phyloP scores from a whole-genome alignment of 345 rosid species.

The Eucalyptus curtisii region DNA sequence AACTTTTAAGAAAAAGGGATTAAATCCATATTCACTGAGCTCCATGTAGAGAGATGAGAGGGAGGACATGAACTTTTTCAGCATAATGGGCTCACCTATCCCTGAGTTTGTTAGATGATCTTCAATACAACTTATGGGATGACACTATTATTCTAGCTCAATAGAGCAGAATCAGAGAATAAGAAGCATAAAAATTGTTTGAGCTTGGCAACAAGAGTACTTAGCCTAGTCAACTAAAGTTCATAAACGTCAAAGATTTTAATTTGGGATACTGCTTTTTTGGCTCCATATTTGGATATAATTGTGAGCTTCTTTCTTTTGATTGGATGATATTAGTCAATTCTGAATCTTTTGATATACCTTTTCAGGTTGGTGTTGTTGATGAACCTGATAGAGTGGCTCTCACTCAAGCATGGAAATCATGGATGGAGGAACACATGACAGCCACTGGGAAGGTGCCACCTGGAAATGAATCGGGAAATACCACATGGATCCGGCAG shows the following conservation, averaged over 20 bases:
- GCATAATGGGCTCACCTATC: neutral
- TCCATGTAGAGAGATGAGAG: neutral
- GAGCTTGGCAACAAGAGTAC: neutral
- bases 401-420: constrained; percentile 85
- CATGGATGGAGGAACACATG: constrained; percentile 95
- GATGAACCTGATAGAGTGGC: constrained; percentile 57
- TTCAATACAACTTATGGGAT: neutral
- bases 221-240: neutral
- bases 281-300: neutral
- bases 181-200: neutral
- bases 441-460: constrained; percentile 72
- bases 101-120: neutral
- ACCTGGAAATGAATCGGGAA: constrained; percentile 82
- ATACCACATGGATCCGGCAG: constrained; percentile 64
- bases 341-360: neutral
- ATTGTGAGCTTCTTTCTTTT: neutral
- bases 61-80: neutral
- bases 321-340: neutral
- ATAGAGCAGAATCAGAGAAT: neutral
- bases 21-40: neutral
- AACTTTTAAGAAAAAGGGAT: neutral
- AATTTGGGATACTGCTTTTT: neutral
- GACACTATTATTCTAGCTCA: neutral
- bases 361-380: constrained; percentile 54
- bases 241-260: neutral